Conservation (phyloP, 768 basidiomycete species). For the Ephemerocybe angulata region DNA sequence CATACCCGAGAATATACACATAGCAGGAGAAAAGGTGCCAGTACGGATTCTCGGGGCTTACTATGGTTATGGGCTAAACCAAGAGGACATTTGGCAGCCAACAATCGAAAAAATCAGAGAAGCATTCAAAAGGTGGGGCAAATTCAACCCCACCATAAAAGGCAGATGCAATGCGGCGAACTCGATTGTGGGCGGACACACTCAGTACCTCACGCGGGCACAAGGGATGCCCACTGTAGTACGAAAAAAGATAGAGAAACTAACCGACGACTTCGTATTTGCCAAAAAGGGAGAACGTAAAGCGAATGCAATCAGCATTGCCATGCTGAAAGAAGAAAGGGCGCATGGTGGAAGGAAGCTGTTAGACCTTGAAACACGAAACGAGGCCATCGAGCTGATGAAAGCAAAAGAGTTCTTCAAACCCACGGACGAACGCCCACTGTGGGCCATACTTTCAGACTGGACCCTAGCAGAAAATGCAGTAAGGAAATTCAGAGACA, state of each 20-base stretch:
- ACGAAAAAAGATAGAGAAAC: slow-evolving; percentile 19
- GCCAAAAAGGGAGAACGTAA: not conserved
- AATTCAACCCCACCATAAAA: slow-evolving; percentile 25
- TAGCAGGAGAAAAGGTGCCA: slow-evolving; percentile 24
- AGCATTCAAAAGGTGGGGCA: slow-evolving; percentile 20
- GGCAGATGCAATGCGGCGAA: slow-evolving; percentile 19
- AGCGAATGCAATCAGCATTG: not conserved
- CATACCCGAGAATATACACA: slow-evolving; percentile 19
- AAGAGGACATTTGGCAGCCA: slow-evolving; percentile 21
- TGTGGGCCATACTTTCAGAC: slow-evolving; percentile 12
- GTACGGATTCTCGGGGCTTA: slow-evolving; percentile 29
- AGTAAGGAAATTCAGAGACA: not conserved
- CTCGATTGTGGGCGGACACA: slow-evolving; percentile 21
- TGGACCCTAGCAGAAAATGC: not conserved
- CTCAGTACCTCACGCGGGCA: slow-evolving; percentile 31
- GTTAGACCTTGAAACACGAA: slow-evolving; percentile 19
- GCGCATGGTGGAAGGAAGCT: slow-evolving; percentile 12
- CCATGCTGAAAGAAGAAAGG: not conserved
- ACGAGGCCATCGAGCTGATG: slow-evolving; percentile 21
- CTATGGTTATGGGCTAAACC: slow-evolving; percentile 25
- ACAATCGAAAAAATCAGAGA: slow-evolving; percentile 23
- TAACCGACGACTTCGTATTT: slow-evolving; percentile 14
- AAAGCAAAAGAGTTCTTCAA: slow-evolving; percentile 19
- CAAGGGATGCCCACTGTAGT: slow-evolving; percentile 25
- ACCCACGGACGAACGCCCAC: slow-evolving; percentile 7